These are phyloP conservation scores for Hydrangea macrophylla DNA, from an alignment of 148 eudicot genomes.

Conservation along the genomic window DNA sequence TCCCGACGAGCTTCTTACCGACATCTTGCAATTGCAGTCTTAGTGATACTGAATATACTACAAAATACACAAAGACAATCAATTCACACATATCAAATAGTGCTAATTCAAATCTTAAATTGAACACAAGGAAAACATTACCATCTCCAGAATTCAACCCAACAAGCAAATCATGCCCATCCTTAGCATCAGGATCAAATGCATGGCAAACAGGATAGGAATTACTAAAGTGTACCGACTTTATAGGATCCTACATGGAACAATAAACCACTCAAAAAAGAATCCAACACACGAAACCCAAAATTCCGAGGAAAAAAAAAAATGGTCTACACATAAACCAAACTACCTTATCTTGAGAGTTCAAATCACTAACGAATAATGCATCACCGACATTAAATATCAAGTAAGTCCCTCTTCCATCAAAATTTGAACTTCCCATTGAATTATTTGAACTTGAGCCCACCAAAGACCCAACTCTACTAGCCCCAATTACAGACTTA, in stretches of 20 bases:
- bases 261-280: constrained; percentile 17
- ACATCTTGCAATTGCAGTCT: constrained; percentile 86
- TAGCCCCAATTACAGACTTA: constrained; percentile 27
- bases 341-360: constrained; percentile 83
- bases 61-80: constrained; percentile 6
- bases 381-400: constrained; percentile 88
- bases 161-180: constrained; percentile 90
- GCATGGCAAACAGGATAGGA: constrained; percentile 96
- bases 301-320: too few species aligned
- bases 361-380: constrained; percentile 79
- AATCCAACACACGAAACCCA: neutral
- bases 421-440: constrained; percentile 48
- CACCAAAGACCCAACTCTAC: constrained; percentile 62
- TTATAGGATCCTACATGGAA: constrained; percentile 74
- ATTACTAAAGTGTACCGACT: constrained; percentile 75
- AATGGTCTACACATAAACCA: neutral
- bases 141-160: constrained; percentile 87
- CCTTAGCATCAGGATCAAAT: constrained; percentile 79
- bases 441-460: constrained; percentile 46
- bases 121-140: constrained; percentile 23
- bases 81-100: neutral
- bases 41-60: constrained; percentile 83
- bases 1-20: constrained; percentile 86
- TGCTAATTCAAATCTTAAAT: constrained; percentile 2
- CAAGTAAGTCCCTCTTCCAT: constrained; percentile 83